Base-by-base conservation (phyloP, 106 monocot species). In the Ottelia alismoides region DNA sequence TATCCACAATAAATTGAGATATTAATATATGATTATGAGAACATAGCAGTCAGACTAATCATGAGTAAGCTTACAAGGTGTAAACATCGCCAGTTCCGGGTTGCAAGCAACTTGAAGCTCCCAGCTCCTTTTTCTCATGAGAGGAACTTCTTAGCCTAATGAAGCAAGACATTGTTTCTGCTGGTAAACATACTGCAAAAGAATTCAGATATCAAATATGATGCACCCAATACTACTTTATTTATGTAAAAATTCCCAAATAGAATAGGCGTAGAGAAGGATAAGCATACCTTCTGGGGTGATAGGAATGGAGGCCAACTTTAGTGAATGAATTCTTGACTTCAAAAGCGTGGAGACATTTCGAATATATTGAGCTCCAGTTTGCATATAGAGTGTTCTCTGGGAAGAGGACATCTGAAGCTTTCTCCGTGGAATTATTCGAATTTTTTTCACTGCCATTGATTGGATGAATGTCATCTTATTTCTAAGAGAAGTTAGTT, bases 81-180 rank as follows among this genome's bases (percentile, higher is more conserved):
- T 78, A 61, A 68, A 81, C 80, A 40, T 91, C 75, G 21, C 80
- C 77, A 47, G 49, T 76, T 55, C 90, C 84, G 29, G 91, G 81
- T 53, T 71, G 78, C 58, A 85, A 73, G 52, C 52, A 68, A 30
- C 72, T 44, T 22, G 44, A 28, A 20, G 81, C 74, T 28, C 45
- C 45, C 17, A 68, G 47, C 14, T 75, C 77, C 22, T 51, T 49
- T 4, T 55, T 29, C 47, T 27, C 28, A 19, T 69, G 62, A 51
- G 73, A 65, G 16, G 78, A 78, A 49, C 72, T 81, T 70, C 73
- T 75, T 61, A 91, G 57, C 56, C 78, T 71, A 10, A 91, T 17
- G 35, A 67, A 65, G 68, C 91, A 92, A 60, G 71, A 73, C 3
- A 81, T 22, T 67, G 48, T 20, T 60, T 82, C 91, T 81, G 74